Conservation (phyloP, 2,329 filamentous ascomycete species). For the Aureobasidium sp. region DNA sequence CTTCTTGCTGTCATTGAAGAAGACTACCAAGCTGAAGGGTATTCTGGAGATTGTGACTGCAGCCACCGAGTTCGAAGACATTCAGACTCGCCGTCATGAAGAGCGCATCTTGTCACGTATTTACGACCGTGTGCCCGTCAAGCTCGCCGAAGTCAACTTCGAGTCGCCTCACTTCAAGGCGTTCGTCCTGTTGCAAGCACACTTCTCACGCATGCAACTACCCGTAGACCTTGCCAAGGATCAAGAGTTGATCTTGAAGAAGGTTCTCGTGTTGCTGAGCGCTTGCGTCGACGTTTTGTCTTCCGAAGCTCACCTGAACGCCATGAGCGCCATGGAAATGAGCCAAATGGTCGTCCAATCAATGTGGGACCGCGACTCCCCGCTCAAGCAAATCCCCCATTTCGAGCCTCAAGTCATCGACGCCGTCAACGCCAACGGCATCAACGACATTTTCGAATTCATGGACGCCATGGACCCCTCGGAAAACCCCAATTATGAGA, state of each 20-base stretch:
- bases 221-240: slow-evolving; percentile 94
- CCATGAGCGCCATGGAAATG: slow-evolving; percentile 98
- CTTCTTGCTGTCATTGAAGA: slow-evolving; percentile 82
- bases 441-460: slow-evolving; percentile 94
- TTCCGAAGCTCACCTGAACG: slow-evolving; percentile 91
- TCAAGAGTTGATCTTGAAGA: slow-evolving; percentile 78
- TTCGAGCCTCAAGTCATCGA: slow-evolving; percentile 79
- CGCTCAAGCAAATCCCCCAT: slow-evolving; percentile 95
- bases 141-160: slow-evolving; percentile 79
- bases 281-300: slow-evolving; percentile 92
- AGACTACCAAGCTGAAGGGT: slow-evolving; percentile 89
- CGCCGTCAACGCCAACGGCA: slow-evolving; percentile 69
- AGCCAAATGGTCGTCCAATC: slow-evolving; percentile 98
- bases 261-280: slow-evolving; percentile 79
- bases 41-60: slow-evolving; percentile 96
- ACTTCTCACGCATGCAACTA: slow-evolving; percentile 95
- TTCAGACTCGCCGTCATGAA: slow-evolving; percentile 91
- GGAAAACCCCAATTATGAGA: slow-evolving; percentile 75
- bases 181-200: slow-evolving; percentile 92
- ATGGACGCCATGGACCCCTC: slow-evolving; percentile 98
- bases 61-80: slow-evolving; percentile 90
- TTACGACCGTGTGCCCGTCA: slow-evolving; percentile 90
- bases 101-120: slow-evolving; percentile 81
- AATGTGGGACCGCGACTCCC: slow-evolving; percentile 98
- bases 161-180: slow-evolving; percentile 98